These are phyloP conservation scores for Floccularia luteovirens DNA, from an alignment of 768 basidiomycete genomes.

Conservation along the genomic window DNA sequence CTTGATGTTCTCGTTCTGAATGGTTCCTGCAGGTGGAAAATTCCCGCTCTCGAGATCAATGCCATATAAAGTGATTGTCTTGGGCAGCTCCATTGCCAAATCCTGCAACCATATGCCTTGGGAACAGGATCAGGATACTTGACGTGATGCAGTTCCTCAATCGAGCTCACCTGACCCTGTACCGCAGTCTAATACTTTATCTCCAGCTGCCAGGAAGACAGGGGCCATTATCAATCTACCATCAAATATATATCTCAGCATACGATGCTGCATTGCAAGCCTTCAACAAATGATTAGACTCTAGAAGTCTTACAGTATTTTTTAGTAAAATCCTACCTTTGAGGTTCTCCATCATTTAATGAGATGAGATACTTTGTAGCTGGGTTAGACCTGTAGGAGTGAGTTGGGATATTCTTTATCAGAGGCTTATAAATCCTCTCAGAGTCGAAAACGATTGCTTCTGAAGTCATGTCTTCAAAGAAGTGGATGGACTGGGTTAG, in stretches of 20 bases:
- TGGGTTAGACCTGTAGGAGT: no score
- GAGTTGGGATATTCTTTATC: no score
- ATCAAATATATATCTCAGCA: constrained; percentile 7
- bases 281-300: no score
- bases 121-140: not conserved
- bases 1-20: not conserved
- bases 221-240: constrained; percentile 9
- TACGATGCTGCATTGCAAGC: constrained; percentile 9
- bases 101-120: constrained; percentile 15
- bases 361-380: no score
- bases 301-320: no score
- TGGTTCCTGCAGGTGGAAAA: constrained; percentile 8
- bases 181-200: constrained; percentile 11
- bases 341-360: no score
- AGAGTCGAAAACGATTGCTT: no score
- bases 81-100: constrained; percentile 6
- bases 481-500: no score
- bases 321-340: no score
- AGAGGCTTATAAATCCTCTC: no score
- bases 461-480: no score
- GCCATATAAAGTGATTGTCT: constrained; percentile 9
- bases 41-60: constrained; percentile 13
- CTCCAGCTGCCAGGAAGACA: constrained; percentile 6
- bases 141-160: not conserved
- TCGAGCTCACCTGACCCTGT: constrained; percentile 10